These are phyloP conservation scores for Pseudocercospora eumusae DNA, from an alignment of 2,329 filamentous ascomycete genomes.

Conservation along the genomic window DNA sequence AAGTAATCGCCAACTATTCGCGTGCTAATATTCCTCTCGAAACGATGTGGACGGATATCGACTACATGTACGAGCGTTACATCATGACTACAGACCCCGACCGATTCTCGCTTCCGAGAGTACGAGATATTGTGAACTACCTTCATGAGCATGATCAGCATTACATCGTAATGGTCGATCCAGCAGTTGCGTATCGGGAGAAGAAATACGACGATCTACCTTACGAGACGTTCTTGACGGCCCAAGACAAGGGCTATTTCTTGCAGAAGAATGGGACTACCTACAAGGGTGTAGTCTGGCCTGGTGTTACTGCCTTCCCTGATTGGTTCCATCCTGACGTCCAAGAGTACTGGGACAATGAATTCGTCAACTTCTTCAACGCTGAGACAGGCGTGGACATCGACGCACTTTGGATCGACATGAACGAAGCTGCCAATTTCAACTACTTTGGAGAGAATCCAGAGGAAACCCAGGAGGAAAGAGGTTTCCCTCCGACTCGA, in stretches of 20 bases:
- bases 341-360: conserved; percentile 66
- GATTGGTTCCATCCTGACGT: conserved; percentile 73
- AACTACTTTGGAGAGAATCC: conserved; percentile 43
- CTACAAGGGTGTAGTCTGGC: conserved; percentile 72
- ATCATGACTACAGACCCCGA: conserved; percentile 67
- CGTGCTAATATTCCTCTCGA: conserved; percentile 66
- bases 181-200: conserved; percentile 53
- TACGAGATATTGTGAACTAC: conserved; percentile 64
- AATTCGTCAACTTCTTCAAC: conserved; percentile 67
- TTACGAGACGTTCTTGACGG: conserved; percentile 59
- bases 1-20: conserved; percentile 67
- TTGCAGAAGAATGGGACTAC: conserved; percentile 57
- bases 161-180: conserved; percentile 70
- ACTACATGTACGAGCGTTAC: conserved; percentile 46
- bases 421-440: conserved; percentile 59
- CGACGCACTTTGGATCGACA: conserved; percentile 71
- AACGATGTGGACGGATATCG: conserved; percentile 67
- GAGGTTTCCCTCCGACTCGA: conserved; percentile 60
- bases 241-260: conserved; percentile 59
- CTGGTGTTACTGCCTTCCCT: conserved; percentile 53
- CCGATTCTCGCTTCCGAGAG: conserved; percentile 61
- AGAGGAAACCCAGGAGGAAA: conserved; percentile 41
- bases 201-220: conserved; percentile 26
- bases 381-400: conserved; percentile 67
- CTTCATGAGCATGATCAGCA: conserved; percentile 47